Evolutionary conservation across 2,329 filamentous ascomycete species (phyloP), one percentile per base, ranked within the genome.

Genomic region (Pleochaeta shiraiana): DNA sequence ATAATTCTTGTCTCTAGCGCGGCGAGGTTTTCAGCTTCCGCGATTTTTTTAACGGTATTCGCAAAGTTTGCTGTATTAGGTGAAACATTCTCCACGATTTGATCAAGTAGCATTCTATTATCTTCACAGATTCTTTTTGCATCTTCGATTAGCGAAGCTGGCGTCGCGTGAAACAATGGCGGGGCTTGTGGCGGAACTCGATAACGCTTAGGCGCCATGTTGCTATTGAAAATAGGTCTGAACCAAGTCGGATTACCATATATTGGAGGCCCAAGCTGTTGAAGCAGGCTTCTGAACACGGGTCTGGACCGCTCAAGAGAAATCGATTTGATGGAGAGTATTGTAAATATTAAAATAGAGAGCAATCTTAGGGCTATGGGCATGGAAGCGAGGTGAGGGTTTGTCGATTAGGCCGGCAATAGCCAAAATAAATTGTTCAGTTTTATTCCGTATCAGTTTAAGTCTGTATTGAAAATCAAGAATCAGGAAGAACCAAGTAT

Each of bases 141-240:
- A 69, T 87, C 84, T 66, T 79, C 77, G 50, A 88, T 74, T 68
- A 93, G 80, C 69, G 80, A 82, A 66, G 85, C 80, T 68, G 85
- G 82, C 59, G 87, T 90, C 69, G 85, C 85, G 2, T 81, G 88
- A 76, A 92, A 93, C 72, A 84, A 79, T 64, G 88, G 87, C 65
- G 88, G 88, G 47, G 84, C 79, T 77, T 92, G 88, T 2, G 88
- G 88, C 67, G 88, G 88, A 72, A 80, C 86, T 74, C 80, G 81
- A 76, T 87, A 89, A 74, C 83, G 81, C 68, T 79, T 75, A 66
- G 82, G 79, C 68, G 81, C 83, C 85, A 88, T 88, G 72, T 74
- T 80, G 73, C 75, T 79, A 68, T 79, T 84, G 68, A 71, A 77
- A 74, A 70, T 69, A 64, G 70, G 68, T 66, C 65, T 64, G 39